These are phyloP conservation scores for Salix udensis DNA, from an alignment of 345 rosid genomes.

Conservation along the genomic window DNA sequence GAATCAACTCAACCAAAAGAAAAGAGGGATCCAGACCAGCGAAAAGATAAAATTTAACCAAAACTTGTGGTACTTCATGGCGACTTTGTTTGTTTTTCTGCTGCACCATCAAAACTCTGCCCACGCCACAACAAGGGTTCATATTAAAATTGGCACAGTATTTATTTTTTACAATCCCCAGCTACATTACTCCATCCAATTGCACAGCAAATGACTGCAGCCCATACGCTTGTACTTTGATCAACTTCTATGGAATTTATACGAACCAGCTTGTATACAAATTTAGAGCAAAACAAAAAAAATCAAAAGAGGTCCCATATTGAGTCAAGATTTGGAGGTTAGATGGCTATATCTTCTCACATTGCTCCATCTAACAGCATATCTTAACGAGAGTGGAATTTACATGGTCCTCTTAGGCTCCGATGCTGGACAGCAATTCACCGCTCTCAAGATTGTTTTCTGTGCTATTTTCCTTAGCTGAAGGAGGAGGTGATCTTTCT, in stretches of 20 bases:
- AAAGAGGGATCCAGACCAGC: background rate
- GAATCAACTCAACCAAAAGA: background rate
- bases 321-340: background rate
- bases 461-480: constrained; percentile 20
- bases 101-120: background rate
- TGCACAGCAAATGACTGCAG: background rate
- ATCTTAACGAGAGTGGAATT: background rate
- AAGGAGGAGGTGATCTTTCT: constrained; percentile 39
- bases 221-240: background rate
- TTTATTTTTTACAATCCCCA: background rate
- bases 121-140: background rate
- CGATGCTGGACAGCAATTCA: constrained; percentile 47
- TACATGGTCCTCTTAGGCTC: constrained; percentile 27
- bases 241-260: constrained; percentile 4
- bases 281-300: background rate
- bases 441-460: constrained; percentile 38
- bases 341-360: background rate
- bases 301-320: background rate
- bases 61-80: background rate
- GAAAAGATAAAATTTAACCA: background rate
- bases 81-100: too few species aligned
- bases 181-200: background rate
- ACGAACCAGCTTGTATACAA: background rate
- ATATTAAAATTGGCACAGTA: background rate
- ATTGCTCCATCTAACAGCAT: background rate